Evolutionary conservation across 345 rosid genomes (phyloP).

Genomic region (Psidium guajava): DNA sequence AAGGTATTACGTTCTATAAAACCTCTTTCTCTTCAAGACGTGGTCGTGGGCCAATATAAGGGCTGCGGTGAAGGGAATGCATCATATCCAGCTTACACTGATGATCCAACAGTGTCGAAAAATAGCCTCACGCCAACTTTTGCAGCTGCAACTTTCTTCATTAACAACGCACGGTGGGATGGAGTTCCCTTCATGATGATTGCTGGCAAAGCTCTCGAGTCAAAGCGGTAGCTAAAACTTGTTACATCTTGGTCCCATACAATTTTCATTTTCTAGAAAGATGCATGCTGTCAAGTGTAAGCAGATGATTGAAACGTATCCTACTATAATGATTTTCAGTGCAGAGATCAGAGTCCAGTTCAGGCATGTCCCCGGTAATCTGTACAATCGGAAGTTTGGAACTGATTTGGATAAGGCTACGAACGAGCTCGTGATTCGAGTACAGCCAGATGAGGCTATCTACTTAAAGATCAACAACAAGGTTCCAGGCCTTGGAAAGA

Average conservation of each 20-base stretch:
- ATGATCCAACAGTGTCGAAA: slow-evolving; percentile 27
- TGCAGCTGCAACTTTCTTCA: slow-evolving; percentile 41
- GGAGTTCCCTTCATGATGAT: slow-evolving; percentile 47
- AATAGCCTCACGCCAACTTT: slow-evolving; percentile 36
- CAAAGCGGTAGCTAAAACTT: slow-evolving; percentile 16
- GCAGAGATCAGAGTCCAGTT: slow-evolving; percentile 49
- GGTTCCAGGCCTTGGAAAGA: slow-evolving; percentile 44
- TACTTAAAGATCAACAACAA: slow-evolving; percentile 47
- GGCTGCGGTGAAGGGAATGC: slow-evolving; percentile 18
- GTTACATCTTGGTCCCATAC: background rate
- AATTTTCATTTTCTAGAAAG: background rate
- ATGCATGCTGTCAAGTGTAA: background rate
- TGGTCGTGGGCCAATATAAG: slow-evolving; percentile 34
- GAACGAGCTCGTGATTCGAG: slow-evolving; percentile 42
- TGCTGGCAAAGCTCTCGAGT: slow-evolving; percentile 43
- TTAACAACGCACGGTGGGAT: slow-evolving; percentile 44
- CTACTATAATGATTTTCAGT: slow-evolving; percentile 6
- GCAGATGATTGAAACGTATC: background rate
- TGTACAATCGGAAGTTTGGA: slow-evolving; percentile 28
- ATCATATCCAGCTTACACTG: slow-evolving; percentile 22
- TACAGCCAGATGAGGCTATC: slow-evolving; percentile 44
- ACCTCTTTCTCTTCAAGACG: slow-evolving; percentile 26
- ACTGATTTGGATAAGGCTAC: slow-evolving; percentile 27
- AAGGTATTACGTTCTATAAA: slow-evolving; percentile 42
- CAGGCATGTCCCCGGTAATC: slow-evolving; percentile 41